Evolutionary conservation across 1,284 basidiomycete genomes (phyloP), one percentile per base, ranked within the genome.

Genomic region (Cryptococcus sp.): DNA sequence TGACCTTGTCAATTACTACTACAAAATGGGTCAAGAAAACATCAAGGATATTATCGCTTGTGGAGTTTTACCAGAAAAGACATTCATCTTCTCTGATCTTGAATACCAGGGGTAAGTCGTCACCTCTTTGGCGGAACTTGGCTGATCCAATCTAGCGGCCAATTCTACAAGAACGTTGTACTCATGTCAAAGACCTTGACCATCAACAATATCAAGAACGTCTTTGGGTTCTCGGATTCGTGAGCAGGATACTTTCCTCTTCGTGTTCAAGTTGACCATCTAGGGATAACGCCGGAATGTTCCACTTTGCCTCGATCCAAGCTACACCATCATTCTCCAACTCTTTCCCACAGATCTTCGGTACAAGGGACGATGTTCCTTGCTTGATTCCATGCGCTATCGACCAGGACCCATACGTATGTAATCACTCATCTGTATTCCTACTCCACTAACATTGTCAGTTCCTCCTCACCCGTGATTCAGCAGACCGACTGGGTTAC

Each of bases 321-420:
- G 92, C 95, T 10, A 87, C 94, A 2, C 94, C 96, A 0, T 90
- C 93, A 15, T 98, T 99, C 81, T 94, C 90, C 66, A 97, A 93
- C 78, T 97, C 94, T 31, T 98, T 98, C 82, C 95, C 96, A 8
- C 91, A 98, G 64, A 98, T 99, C 69, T 99, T 94, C 70, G 94
- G 94, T 60, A 81, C 84, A 8, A 81, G 80, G 52, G 84, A 85
- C 58, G 89, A 93, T 76, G 84, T 98, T 50, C 94, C 95, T 0
- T 90, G 86, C 70, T 81, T 99, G 44, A 98, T 98, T 67, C 96
- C 96, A 2, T 98, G 95, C 72, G 96, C 96, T 13, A 98, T 99
- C 71, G 96, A 99, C 77, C 96, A 99, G 65, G 81, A 82, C 61
- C 81, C 81, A 11, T 79, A 76, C 59, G 74, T 71, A 48, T 54